These are phyloP conservation scores for Corniculantispora saksenae DNA, from an alignment of 2,329 filamentous ascomycete species.

Conservation along the genomic window DNA sequence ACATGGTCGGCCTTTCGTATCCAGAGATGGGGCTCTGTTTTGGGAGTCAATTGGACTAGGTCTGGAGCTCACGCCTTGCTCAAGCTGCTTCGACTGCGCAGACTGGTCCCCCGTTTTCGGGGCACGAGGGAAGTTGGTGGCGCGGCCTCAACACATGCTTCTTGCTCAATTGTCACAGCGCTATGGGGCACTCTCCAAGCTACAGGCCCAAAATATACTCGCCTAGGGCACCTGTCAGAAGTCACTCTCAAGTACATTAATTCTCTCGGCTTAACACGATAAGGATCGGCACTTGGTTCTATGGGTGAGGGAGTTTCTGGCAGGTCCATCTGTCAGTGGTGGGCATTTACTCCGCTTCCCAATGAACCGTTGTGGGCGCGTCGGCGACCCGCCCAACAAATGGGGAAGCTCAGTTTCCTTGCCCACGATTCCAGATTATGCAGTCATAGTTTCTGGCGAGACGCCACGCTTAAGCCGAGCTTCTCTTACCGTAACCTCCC, in stretches of 20 bases:
- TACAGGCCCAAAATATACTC: neutral
- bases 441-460: neutral
- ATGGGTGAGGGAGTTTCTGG: constrained; percentile 15
- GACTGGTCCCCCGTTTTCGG: constrained; percentile 7
- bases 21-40: neutral
- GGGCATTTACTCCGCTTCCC: constrained; percentile 6
- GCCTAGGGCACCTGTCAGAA: constrained; percentile 18
- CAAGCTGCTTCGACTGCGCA: neutral
- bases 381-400: constrained; percentile 18
- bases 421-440: neutral
- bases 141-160: constrained; percentile 12
- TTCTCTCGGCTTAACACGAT: constrained; percentile 16
- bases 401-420: neutral
- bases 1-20: neutral
- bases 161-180: neutral
- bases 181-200: neutral
- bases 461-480: constrained; percentile 13
- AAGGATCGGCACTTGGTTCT: constrained; percentile 13
- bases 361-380: neutral
- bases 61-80: neutral
- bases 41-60: neutral
- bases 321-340: neutral
- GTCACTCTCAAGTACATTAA: constrained; percentile 13
- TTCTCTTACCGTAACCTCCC: no score
- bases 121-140: neutral